A percentile compares a stretch with the other conserved stretches of the same genome.
These are phyloP conservation scores for Mangifera indica DNA, from an alignment of 345 rosid genomes.

Conservation along the genomic window DNA sequence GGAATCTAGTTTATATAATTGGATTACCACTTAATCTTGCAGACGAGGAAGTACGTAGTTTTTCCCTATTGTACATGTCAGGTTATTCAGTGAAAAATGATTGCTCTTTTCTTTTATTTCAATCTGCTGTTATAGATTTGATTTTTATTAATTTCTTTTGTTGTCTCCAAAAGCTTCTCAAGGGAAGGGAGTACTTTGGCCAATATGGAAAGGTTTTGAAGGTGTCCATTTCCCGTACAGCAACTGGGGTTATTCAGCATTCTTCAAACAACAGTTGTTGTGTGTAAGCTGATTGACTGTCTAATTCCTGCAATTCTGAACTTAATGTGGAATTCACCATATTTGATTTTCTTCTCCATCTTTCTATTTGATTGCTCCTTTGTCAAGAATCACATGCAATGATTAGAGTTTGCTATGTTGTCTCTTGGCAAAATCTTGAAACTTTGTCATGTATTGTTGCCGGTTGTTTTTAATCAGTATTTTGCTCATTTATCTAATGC, in stretches of 20 bases:
- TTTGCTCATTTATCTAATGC: conserved; percentile 1
- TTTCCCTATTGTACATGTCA: background rate
- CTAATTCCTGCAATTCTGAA: background rate
- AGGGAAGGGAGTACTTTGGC: conserved; percentile 63
- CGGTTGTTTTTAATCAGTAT: background rate
- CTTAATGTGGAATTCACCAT: background rate
- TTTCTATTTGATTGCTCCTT: background rate
- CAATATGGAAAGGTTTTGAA: conserved; percentile 73
- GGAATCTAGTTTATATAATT: conserved; percentile 72
- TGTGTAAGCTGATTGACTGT: conserved; percentile 46
- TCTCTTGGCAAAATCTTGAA: background rate
- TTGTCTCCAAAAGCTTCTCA: conserved; percentile 50
- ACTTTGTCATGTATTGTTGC: background rate
- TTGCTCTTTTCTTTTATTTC: conserved; percentile 6
- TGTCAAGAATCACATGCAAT: background rate
- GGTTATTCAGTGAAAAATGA: background rate
- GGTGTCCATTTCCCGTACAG: conserved; percentile 70
- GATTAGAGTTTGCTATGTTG: background rate
- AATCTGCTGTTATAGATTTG: background rate
- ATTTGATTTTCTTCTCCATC: background rate
- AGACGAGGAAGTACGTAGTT: conserved; percentile 55
- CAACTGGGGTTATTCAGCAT: conserved; percentile 63
- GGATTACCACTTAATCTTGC: conserved; percentile 70
- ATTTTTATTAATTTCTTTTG: background rate
- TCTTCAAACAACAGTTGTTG: conserved; percentile 68